Evolutionary conservation across 352 stramenopile species (phyloP).

Genomic region (Albugo candida): DNA sequence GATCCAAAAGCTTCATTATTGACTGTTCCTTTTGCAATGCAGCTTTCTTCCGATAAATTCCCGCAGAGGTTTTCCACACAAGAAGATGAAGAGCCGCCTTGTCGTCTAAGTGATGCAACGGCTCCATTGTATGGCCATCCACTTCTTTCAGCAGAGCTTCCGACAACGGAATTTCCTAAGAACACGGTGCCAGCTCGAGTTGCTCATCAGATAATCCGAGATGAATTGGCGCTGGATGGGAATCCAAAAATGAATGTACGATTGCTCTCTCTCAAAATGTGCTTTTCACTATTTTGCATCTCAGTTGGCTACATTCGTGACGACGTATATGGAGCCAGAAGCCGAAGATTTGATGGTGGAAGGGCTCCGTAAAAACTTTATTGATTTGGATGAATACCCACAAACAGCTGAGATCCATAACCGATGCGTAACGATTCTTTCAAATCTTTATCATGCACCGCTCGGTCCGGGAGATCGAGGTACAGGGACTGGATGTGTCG

Average conservation of each 20-base stretch:
- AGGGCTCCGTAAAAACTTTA: constrained; percentile 19
- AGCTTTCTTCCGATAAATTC: too few species aligned
- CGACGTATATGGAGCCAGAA: constrained; percentile 17
- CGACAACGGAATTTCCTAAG: not conserved
- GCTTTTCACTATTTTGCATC: not conserved
- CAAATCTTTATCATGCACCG: constrained; percentile 18
- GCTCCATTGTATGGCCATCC: not conserved
- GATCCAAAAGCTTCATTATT: too few species aligned
- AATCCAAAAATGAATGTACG: constrained; percentile 10
- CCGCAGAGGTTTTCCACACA: too few species aligned
- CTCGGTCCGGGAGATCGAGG: constrained; percentile 5
- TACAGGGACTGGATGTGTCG: constrained; percentile 15
- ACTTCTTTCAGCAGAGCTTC: not conserved
- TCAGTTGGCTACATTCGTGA: constrained; percentile 14
- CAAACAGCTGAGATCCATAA: constrained; percentile 18
- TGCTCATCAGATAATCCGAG: constrained; percentile 11
- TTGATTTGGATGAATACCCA: constrained; percentile 23
- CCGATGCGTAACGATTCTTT: constrained; percentile 21
- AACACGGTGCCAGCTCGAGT: constrained; percentile 1
- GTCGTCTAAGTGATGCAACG: too few species aligned
- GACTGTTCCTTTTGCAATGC: too few species aligned
- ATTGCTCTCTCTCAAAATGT: not conserved
- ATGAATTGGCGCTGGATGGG: constrained; percentile 15
- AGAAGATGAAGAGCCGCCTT: too few species aligned
- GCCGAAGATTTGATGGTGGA: constrained; percentile 15